Base-by-base conservation (phyloP, 1,284 basidiomycete genomes). In the Ganoderma boninense region DNA sequence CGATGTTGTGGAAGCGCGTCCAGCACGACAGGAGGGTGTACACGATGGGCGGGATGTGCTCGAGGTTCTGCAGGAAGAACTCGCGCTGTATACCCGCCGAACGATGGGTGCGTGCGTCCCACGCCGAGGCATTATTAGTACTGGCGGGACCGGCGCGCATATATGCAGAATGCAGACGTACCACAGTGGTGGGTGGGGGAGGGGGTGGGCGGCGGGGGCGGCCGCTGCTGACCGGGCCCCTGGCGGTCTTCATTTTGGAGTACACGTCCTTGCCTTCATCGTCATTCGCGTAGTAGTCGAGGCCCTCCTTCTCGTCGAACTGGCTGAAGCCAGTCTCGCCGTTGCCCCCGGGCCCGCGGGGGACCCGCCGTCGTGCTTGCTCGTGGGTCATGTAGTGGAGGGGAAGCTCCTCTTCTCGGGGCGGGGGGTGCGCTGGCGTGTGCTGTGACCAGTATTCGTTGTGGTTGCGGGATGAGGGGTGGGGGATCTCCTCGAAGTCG, bases 1-100 rank as follows among this genome's bases (percentile, higher is more conserved):
- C 97, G 70, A 99, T 99, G 74, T 92, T 89, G 87, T 97, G 95
- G 82, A 95, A 97, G 49, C 97, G 93, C 10, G 97, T 99, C 87
- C 95, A 94, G 84, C 97, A 96, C 38, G 95, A 92, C 69, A 99
- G 89, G 57, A 98, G 87, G 42, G 97, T 98, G 85, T 99, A 99
- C 66, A 97, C 84, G 67, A 91, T 87, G 4, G 96, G 92, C 20
- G 93, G 90, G 71, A 97, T 83, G 78, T 95, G 90, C 77, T 96
- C 95, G 69, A 92, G 85, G 82, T 97, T 95, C 84, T 97, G 94
- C 62, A 90, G 82, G 71, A 95, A 80, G 80, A 95, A 92, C 77
- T 96, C 95, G 77, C 85, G 84, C 95, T 95, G 3, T 35, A 75
- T 20, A 20, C 13, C 38, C 52, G 16, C 49, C 52, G 42, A 38